These are phyloP conservation scores for Phytopythium litorale DNA, from an alignment of 352 stramenopile genomes.

Conservation along the genomic window DNA sequence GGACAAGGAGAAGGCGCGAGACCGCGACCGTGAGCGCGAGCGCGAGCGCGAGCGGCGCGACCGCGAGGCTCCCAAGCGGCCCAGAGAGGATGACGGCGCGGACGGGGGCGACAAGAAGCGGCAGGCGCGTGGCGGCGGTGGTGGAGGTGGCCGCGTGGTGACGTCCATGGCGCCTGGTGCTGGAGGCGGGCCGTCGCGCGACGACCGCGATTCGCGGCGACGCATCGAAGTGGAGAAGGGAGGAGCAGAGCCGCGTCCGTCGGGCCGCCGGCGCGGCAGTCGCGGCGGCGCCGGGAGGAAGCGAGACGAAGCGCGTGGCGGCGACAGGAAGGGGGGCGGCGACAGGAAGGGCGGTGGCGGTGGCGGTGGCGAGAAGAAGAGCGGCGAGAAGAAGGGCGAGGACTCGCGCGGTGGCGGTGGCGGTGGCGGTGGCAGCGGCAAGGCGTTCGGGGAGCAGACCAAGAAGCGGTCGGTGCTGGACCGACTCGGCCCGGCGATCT, in stretches of 20 bases:
- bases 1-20: conserved; percentile 15
- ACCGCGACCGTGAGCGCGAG: conserved; percentile 19
- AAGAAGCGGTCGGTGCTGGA: conserved; percentile 87
- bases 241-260: conserved; percentile 10
- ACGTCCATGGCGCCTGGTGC: conserved; percentile 25
- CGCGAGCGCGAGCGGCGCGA: conserved; percentile 5
- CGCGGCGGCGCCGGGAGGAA: conserved; percentile 26
- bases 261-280: conserved; percentile 7
- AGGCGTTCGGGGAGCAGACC: conserved; percentile 51
- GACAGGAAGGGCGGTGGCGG: conserved; percentile 11
- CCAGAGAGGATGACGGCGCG: conserved; percentile 14
- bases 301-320: conserved; percentile 1
- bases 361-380: not conserved
- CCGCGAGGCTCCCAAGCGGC: not conserved
- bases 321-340: conserved; percentile 1
- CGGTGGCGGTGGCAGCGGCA: conserved; percentile 19
- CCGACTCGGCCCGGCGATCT: conserved; percentile 71
- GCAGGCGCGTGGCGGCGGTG: conserved; percentile 20
- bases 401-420: conserved; percentile 11
- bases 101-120: conserved; percentile 20
- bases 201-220: conserved; percentile 29
- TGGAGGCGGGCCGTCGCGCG: conserved; percentile 16
- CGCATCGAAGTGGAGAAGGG: conserved; percentile 48
- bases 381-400: conserved; percentile 36
- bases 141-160: conserved; percentile 37